phyloP scores from a whole-genome alignment of 2,329 filamentous ascomycete species.

The Aspergillus texensis region DNA sequence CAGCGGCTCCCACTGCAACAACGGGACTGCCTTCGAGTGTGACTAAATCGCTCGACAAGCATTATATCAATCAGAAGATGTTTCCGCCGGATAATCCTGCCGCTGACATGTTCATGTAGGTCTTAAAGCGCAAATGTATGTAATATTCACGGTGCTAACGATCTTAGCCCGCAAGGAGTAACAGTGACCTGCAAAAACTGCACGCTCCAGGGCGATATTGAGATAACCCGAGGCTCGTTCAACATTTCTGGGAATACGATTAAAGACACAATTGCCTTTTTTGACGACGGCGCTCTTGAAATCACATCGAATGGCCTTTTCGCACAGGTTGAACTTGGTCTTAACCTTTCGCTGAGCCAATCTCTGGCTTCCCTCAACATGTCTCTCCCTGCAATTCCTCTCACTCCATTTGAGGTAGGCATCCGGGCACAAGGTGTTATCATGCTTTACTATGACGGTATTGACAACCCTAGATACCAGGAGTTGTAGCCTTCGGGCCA shows the following conservation, averaged over 20 bases:
- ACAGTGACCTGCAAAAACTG: slow-evolving; percentile 25
- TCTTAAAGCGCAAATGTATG: not conserved
- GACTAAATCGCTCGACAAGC: slow-evolving; percentile 5
- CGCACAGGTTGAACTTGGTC: slow-evolving; percentile 23
- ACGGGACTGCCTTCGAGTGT: slow-evolving; percentile 1
- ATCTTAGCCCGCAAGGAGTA: slow-evolving; percentile 19
- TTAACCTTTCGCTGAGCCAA: slow-evolving; percentile 15
- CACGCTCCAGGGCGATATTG: slow-evolving; percentile 19
- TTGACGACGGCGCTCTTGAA: slow-evolving; percentile 22
- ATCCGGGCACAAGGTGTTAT: not conserved
- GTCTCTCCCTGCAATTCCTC: slow-evolving; percentile 21
- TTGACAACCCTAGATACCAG: slow-evolving; percentile 20
- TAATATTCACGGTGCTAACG: not conserved
- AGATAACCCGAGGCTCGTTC: slow-evolving; percentile 22
- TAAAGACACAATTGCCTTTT: slow-evolving; percentile 17
- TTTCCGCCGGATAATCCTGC: slow-evolving; percentile 5
- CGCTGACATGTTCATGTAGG: slow-evolving; percentile 7
- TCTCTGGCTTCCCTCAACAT: slow-evolving; percentile 19
- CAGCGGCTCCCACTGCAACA: not conserved
- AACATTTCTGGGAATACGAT: slow-evolving; percentile 14
- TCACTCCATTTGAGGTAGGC: slow-evolving; percentile 25
- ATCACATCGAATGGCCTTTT: slow-evolving; percentile 20
- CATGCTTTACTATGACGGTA: not conserved
- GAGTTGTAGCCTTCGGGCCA: slow-evolving; percentile 22
- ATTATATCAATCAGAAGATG: slow-evolving; percentile 4